Percentiles rank a stretch among this genome's conserved stretches.
phyloP scores from a whole-genome alignment of 805 yeast genomes.

The Wickerhamiella sergipiensis region DNA sequence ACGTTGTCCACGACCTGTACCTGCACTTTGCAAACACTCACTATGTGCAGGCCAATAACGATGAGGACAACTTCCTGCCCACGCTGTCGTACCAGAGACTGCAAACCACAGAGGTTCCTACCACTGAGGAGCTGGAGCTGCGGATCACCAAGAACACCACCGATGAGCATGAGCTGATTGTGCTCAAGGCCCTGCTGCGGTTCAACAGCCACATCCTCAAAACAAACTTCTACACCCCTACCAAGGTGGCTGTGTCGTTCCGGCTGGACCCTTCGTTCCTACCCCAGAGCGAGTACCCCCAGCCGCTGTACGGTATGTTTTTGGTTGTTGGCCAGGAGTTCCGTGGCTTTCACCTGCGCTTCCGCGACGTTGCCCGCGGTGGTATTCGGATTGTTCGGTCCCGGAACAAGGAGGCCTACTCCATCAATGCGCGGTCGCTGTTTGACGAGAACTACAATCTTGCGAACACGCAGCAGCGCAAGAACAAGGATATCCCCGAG shows the following conservation, averaged over 20 bases:
- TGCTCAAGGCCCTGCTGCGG: constrained; percentile 64
- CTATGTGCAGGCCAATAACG: constrained; percentile 44
- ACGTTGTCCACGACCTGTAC: constrained; percentile 67
- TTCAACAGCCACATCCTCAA: constrained; percentile 82
- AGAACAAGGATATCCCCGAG: constrained; percentile 96
- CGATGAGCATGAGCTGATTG: constrained; percentile 65
- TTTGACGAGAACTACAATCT: constrained; percentile 94
- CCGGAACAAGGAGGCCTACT: constrained; percentile 71
- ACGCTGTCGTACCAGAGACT: constrained; percentile 76
- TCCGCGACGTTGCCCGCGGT: constrained; percentile 95
- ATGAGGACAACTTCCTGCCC: constrained; percentile 24
- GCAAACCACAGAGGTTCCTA: constrained; percentile 36
- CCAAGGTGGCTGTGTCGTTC: constrained; percentile 90
- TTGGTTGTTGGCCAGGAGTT: constrained; percentile 92
- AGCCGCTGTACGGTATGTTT: constrained; percentile 87
- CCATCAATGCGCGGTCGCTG: constrained; percentile 69
- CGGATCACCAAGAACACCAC: constrained; percentile 49
- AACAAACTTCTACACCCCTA: constrained; percentile 86
- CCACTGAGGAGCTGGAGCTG: constrained; percentile 38
- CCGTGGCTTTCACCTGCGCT: constrained; percentile 93
- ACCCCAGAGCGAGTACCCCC: constrained; percentile 80
- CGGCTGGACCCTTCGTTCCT: constrained; percentile 77
- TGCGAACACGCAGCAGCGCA: constrained; percentile 91
- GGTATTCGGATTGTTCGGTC: constrained; percentile 93
- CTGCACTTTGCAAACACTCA: constrained; percentile 86